Base-by-base conservation (phyloP, 805 yeast species). In the Wickerhamiella alocasiicola region DNA sequence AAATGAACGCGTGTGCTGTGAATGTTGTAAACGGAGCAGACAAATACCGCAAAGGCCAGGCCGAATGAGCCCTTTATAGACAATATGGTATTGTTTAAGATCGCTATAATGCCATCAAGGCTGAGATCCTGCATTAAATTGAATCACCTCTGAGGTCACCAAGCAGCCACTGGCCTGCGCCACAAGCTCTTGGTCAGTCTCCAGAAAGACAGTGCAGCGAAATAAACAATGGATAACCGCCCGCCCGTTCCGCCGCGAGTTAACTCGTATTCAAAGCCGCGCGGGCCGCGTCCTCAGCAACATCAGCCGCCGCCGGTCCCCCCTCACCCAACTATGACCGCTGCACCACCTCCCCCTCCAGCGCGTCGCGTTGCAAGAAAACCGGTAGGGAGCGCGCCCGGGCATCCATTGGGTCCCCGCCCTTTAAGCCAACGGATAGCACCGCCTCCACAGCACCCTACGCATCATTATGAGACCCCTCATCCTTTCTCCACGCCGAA, bases 221-320 rank as follows among this genome's bases (percentile, higher is more conserved):
- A n/a, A n/a, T n/a, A n/a, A n/a, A 23, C 7, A 7, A 23, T 23
- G 26, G 26, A 23, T 7, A 7, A 32, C 25, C 19, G 19, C 26
- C 36, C 36, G 15, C 36, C 36, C 9, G 26, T 32, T 9, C 36
- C 36, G 26, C 26, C 36, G 16, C 25, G 36, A 6, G 19, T 18
- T 7, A 39, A 24, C 23, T 12, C 29, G 16, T 21, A 9, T 19
- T 12, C 19, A 21, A 46, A 47, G 50, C 51, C 51, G 5, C 30
- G 43, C 9, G 53, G 53, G 9, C 53, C 53, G 13, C 43, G 53
- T 9, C 53, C 53, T 2, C 49, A 48, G 29, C 53, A 51, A 6
- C 41, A 45, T 4, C 41, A 39, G 7, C 13, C 40, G 6, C 15
- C 40, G 2, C 36, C 36, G 19, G 43, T 41, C 40, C 47, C 13